phyloP scores from a whole-genome alignment of 208 protist species.

The Crithidia sp. region DNA sequence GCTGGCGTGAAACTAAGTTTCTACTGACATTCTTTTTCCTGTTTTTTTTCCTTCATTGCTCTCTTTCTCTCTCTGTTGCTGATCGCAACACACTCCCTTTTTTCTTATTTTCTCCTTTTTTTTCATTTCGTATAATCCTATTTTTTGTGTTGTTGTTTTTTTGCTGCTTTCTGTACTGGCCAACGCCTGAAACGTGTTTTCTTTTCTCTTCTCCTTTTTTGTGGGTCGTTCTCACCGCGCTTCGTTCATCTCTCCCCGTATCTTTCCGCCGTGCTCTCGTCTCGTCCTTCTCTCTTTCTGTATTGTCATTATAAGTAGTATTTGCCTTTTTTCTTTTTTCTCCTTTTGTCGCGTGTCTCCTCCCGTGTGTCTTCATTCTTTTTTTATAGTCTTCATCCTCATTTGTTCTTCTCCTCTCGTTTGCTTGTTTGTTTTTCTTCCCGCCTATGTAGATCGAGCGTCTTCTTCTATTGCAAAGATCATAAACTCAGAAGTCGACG shows the following conservation, averaged over 20 bases:
- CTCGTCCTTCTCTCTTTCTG: not conserved
- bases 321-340: not conserved
- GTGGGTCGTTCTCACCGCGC: not conserved
- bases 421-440: not conserved
- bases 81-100: not conserved
- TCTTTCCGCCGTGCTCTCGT: not conserved
- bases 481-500: too few relatives aligned
- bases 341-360: not conserved
- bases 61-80: constrained; percentile 5
- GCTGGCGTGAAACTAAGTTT: not conserved
- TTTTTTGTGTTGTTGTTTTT: constrained; percentile 9
- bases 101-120: constrained; percentile 4
- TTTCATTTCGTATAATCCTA: not conserved
- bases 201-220: constrained; percentile 9
- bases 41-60: not conserved
- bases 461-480: not conserved
- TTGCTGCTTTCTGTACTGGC: not conserved
- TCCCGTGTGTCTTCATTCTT: not conserved
- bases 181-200: not conserved
- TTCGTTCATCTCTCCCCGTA: not conserved
- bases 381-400: not conserved
- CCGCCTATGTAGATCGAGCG: not conserved
- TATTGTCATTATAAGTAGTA: constrained; percentile 1
- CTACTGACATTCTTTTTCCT: not conserved
- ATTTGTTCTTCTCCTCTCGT: not conserved